phyloP scores from a whole-genome alignment of 257 asterid genomes.

The Solanum chmielewskii region DNA sequence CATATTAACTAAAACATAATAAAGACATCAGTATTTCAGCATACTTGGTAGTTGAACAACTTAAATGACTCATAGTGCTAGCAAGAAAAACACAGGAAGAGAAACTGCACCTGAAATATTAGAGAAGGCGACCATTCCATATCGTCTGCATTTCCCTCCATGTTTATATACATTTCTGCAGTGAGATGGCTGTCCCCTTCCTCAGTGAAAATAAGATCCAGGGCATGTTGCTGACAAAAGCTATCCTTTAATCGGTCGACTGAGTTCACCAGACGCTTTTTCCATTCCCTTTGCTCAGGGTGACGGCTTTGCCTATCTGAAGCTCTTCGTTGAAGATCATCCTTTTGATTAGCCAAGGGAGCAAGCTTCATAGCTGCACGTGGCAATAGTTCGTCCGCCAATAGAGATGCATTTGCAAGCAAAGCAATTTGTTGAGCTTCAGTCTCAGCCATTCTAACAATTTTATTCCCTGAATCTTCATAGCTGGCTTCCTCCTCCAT shows the following conservation, averaged over 20 bases:
- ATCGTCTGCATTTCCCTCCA: slow-evolving; percentile 72
- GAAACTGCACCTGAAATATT: slow-evolving; percentile 71
- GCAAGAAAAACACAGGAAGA: not conserved
- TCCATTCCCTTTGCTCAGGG: slow-evolving; percentile 99
- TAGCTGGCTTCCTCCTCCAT: slow-evolving; percentile 80
- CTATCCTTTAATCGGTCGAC: slow-evolving; percentile 92
- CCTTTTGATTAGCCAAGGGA: slow-evolving; percentile 43
- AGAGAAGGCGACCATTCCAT: slow-evolving; percentile 92
- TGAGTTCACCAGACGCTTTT: slow-evolving; percentile 62
- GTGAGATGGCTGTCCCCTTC: slow-evolving; percentile 89
- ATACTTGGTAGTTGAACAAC: not conserved
- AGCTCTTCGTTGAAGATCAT: slow-evolving; percentile 72
- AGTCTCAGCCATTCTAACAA: slow-evolving; percentile 91
- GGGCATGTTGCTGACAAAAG: slow-evolving; percentile 95
- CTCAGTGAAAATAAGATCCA: slow-evolving; percentile 92
- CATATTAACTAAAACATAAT: not conserved
- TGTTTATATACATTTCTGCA: slow-evolving; percentile 76
- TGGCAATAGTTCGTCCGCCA: slow-evolving; percentile 89
- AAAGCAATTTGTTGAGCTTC: slow-evolving; percentile 94
- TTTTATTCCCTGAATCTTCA: slow-evolving; percentile 76
- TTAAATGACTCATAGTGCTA: not conserved
- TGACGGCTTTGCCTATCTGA: slow-evolving; percentile 83
- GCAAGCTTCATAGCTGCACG: slow-evolving; percentile 94
- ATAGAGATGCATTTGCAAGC: slow-evolving; percentile 95
- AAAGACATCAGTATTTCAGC: not conserved